Evolutionary conservation across 1,139 yeast genomes (phyloP), one percentile per base, ranked within the genome.

Genomic region (Debaryomyces udenii): DNA sequence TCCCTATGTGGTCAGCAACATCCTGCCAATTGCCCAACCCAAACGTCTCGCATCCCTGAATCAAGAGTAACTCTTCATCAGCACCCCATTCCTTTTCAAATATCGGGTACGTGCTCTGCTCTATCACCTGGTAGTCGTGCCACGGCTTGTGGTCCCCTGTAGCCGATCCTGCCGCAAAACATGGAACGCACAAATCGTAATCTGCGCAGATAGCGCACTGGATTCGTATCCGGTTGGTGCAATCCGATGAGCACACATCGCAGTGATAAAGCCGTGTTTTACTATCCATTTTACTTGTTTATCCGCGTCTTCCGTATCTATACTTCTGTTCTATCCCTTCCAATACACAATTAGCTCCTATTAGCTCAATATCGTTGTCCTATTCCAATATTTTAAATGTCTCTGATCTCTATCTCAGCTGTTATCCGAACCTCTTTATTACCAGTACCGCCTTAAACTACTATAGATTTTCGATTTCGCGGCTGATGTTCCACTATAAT

Each of bases 11-110:
- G 57, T 93, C 98, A 9, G 96, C 86, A 13, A 93, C 80, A 62
- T 93, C 99, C 53, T 88, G 96, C 99, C 99, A 93, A 61, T 91
- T 91, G 4, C 99, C 99, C 43, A 91, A 69, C 0, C 99, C 99
- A 42, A 79, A 77, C 4, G 88, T 85, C 61, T 91, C 96, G 39
- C 96, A 85, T 6, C 98, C 99, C 61, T 90, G 96, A 15, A 94
- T 78, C 46, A 93, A 70, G 37, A 89, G 69, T 46, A 91, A 61
- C 61, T 93, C 99, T 62, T 93, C 99, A 63, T 93, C 99, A 0
- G 99, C 99, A 24, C 99, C 99, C 99, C 99, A 93, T 38, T 86
- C 93, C 42, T 78, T 79, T 40, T 82, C 87, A 52, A 93, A 85
- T 16, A 94, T 87, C 0, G 99, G 99, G 57, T 89, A 93, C 4